These are phyloP conservation scores for Rhizopus arrhizus DNA, from an alignment of 371 early-diverging fungal genomes.

Conservation along the genomic window DNA sequence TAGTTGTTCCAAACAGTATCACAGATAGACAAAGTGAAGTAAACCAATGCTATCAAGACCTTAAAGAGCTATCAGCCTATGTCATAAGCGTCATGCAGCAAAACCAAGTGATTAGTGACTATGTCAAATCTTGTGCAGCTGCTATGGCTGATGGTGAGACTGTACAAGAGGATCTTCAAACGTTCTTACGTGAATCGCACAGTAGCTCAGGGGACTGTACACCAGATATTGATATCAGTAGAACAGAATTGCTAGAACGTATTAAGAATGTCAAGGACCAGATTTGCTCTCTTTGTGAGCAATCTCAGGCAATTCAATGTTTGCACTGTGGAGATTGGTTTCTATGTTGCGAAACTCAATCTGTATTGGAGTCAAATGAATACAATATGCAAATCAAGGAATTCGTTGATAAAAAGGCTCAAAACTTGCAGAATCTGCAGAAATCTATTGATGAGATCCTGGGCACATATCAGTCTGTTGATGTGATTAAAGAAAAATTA, in stretches of 20 bases:
- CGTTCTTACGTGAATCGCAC: slow-evolving; percentile 16
- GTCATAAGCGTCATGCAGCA: slow-evolving; percentile 28
- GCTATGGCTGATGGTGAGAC: slow-evolving; percentile 27
- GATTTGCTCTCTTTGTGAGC: slow-evolving; percentile 4
- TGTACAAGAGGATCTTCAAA: slow-evolving; percentile 28
- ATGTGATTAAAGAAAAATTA: slow-evolving; percentile 15
- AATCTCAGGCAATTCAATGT: slow-evolving; percentile 1
- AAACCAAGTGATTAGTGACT: slow-evolving; percentile 16
- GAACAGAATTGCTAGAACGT: slow-evolving; percentile 3
- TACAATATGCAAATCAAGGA: slow-evolving; percentile 24
- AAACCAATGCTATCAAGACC: slow-evolving; percentile 18
- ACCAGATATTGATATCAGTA: background rate
- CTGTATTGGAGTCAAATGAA: slow-evolving; percentile 14
- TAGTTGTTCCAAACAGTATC: slow-evolving; percentile 11
- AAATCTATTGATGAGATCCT: slow-evolving; percentile 12
- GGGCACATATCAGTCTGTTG: slow-evolving; percentile 17
- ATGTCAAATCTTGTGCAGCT: slow-evolving; percentile 9
- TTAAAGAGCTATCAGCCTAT: slow-evolving; percentile 25
- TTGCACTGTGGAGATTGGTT: slow-evolving; percentile 22
- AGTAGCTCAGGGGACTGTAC: background rate
- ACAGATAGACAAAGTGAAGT: slow-evolving; percentile 12
- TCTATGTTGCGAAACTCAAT: slow-evolving; percentile 13
- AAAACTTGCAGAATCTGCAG: slow-evolving; percentile 14
- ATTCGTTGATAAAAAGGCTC: slow-evolving; percentile 18
- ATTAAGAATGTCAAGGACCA: background rate